phyloP scores from a whole-genome alignment of 345 rosid species.

The Acer campestre region DNA sequence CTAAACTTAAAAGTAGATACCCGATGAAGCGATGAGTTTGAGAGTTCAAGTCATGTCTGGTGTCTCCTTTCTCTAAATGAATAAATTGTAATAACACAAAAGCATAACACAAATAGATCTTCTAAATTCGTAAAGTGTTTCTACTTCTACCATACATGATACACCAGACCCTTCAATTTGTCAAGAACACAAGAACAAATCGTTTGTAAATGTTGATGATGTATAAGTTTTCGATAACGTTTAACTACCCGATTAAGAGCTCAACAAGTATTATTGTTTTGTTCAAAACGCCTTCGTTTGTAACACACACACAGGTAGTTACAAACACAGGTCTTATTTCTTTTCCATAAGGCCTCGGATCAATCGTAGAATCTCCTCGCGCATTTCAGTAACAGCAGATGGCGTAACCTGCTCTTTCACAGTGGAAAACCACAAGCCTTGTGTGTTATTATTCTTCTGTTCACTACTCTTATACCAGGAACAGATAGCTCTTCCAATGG shows the following conservation, averaged over 20 bases:
- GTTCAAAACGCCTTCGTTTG: too few relatives aligned
- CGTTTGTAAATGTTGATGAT: neutral
- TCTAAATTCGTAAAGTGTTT: neutral
- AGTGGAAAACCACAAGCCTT: conserved; percentile 57
- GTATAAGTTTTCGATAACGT: neutral
- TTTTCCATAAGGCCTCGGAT: conserved; percentile 50
- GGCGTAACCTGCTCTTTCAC: conserved; percentile 67
- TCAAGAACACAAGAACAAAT: neutral
- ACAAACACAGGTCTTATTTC: conserved; percentile 22
- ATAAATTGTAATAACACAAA: too few relatives aligned
- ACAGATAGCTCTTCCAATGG: conserved; percentile 58
- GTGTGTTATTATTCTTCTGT: conserved; percentile 34
- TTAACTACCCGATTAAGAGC: neutral
- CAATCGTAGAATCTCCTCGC: conserved; percentile 56
- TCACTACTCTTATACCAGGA: conserved; percentile 46
- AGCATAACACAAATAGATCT: neutral
- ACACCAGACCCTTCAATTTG: neutral
- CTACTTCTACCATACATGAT: too few relatives aligned
- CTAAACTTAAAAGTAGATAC: too few relatives aligned
- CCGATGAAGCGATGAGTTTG: too few relatives aligned
- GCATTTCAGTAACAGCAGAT: conserved; percentile 43
- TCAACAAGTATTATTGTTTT: too few relatives aligned
- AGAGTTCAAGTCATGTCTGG: too few relatives aligned
- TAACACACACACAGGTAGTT: too few relatives aligned
- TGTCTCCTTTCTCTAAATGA: too few relatives aligned